These are phyloP conservation scores for Umbelopsis ramanniana DNA, from an alignment of 192 early-diverging fungal genomes.

Conservation along the genomic window DNA sequence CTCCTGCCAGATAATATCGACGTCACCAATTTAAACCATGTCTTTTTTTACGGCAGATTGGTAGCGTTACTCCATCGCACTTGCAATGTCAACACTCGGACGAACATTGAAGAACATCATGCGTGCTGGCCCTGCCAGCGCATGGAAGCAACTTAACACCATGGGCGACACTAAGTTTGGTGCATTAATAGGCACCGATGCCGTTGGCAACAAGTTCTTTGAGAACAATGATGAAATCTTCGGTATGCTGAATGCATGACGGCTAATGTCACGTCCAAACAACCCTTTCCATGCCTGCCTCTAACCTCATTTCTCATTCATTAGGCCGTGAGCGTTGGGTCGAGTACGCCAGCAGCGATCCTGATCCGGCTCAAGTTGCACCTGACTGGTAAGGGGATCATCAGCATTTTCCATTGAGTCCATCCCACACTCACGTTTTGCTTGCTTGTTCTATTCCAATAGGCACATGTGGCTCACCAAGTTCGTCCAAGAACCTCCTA, in stretches of 20 bases:
- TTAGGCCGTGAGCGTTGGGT: slow-evolving; percentile 81
- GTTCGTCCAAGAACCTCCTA: slow-evolving; percentile 45
- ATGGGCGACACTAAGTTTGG: slow-evolving; percentile 73
- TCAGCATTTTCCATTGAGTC: not conserved
- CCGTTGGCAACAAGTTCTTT: slow-evolving; percentile 79
- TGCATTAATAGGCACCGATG: slow-evolving; percentile 70
- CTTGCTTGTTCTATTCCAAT: not conserved
- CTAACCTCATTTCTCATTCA: not conserved
- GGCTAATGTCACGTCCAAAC: no score
- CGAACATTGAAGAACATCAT: slow-evolving; percentile 62
- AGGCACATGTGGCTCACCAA: slow-evolving; percentile 49
- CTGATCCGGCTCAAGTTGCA: slow-evolving; percentile 70
- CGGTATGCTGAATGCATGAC: slow-evolving; percentile 42
- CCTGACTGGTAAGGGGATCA: slow-evolving; percentile 64
- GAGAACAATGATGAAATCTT: slow-evolving; percentile 72
- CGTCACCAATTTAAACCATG: slow-evolving; percentile 16
- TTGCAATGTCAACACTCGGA: slow-evolving; percentile 52
- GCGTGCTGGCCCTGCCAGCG: slow-evolving; percentile 51
- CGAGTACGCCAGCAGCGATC: slow-evolving; percentile 55
- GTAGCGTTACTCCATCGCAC: not conserved
- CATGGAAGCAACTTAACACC: slow-evolving; percentile 54
- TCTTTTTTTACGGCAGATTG: not conserved
- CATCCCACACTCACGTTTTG: not conserved
- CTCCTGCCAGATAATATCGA: not conserved
- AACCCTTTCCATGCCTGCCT: no score